These are phyloP conservation scores for Auriscalpium vulgare DNA, from an alignment of 768 basidiomycete genomes.

Conservation along the genomic window DNA sequence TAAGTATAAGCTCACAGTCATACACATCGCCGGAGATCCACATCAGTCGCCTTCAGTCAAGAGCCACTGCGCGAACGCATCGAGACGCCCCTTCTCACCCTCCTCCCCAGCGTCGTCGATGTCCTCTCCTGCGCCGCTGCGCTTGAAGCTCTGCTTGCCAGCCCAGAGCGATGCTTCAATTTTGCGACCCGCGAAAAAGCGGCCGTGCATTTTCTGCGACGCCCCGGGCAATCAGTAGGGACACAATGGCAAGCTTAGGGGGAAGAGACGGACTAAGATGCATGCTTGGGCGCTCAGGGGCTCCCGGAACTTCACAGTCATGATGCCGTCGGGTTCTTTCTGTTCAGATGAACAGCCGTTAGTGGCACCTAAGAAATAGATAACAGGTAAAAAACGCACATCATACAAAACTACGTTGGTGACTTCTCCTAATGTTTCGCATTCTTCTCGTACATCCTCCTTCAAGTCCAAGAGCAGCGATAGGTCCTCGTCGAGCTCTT, in stretches of 20 bases:
- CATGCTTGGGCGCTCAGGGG: conserved; percentile 91
- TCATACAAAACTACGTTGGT: conserved; percentile 95
- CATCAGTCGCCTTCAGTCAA: conserved; percentile 66
- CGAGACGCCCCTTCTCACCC: conserved; percentile 76
- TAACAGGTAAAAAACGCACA: conserved; percentile 40
- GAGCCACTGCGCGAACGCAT: conserved; percentile 84
- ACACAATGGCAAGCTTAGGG: background rate
- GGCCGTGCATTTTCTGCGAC: conserved; percentile 84
- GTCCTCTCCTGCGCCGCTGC: conserved; percentile 63
- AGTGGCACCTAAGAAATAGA: conserved; percentile 1
- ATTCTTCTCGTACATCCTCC: conserved; percentile 94
- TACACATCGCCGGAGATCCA: background rate
- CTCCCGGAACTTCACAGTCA: conserved; percentile 95
- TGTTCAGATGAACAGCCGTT: conserved; percentile 24
- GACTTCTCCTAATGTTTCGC: conserved; percentile 83
- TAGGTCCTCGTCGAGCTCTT: conserved; percentile 81
- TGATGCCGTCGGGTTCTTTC: conserved; percentile 89
- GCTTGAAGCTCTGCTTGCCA: conserved; percentile 76
- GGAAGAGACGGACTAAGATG: conserved; percentile 51
- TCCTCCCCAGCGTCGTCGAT: conserved; percentile 58
- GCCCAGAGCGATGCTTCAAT: conserved; percentile 77
- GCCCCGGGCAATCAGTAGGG: background rate
- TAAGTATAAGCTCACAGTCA: too few species aligned
- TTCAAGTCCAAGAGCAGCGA: conserved; percentile 86
- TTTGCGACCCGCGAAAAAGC: conserved; percentile 80